Base-by-base conservation (phyloP, 2,329 filamentous ascomycete genomes). In the Cadophora luteo-olivacea region DNA sequence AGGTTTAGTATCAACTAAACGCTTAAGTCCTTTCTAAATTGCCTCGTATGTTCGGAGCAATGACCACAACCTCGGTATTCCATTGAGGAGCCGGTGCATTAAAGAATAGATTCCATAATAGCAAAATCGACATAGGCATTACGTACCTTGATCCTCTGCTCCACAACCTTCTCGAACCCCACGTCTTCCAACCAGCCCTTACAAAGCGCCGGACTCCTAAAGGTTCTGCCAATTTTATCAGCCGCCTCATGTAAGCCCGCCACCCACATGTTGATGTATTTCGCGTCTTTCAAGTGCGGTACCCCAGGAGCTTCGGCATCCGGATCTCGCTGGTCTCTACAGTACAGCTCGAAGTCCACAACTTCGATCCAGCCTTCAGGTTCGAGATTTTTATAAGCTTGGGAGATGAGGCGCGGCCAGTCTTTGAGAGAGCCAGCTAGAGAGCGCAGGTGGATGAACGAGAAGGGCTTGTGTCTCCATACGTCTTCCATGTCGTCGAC, bases 401-500 rank as follows among this genome's bases (percentile, higher is more conserved):
- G 70, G 1, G 66, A 12, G 3, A 75, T 49, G 4, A 76, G 67
- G 7, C 58, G 41, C 3, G 68, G 69, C 73, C 74, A 76, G 71
- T 81, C 73, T 41, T 75, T 76, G 65, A 82, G 77, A 12, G 78
- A 76, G 0, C 77, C 79, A 3, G 75, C 74, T 70, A 82, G 77
- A 48, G 76, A 79, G 0, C 81, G 78, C 1, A 77, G 74, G 64
- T 82, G 80, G 65, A 82, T 80, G 62, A 75, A 81, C 36, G 67
- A 52, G 69, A 79, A 77, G 32, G 73, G 72, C 11, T 72, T 62
- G 22, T 75, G 67, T 48, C 74, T 73, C 68, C 76, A 75, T 67
- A 74, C 76, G 45, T 78, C 75, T 64, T 76, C 73, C 8, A 76
- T 75, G 54, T 78, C 75, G 57, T 80, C 78, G 52, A 79, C 74